These are phyloP conservation scores for Lichtheimia hyalospora DNA, from an alignment of 371 early-diverging fungal genomes.

Conservation along the genomic window DNA sequence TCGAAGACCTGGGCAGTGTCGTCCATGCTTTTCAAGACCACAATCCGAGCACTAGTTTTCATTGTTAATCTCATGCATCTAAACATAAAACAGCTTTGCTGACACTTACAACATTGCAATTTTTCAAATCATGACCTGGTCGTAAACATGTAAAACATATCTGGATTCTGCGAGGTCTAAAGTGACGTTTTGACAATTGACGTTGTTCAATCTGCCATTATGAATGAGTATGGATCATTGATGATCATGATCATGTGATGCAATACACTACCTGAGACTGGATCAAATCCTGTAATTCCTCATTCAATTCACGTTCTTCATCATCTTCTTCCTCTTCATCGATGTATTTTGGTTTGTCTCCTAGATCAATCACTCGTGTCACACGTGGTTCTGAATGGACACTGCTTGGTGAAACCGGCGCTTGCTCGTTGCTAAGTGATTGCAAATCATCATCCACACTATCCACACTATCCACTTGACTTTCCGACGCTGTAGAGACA, in stretches of 20 bases:
- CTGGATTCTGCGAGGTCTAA: neutral
- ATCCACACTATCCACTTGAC: neutral
- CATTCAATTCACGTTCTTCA: constrained; percentile 6
- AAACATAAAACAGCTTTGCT: neutral
- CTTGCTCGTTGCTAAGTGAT: neutral
- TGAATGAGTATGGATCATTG: no score
- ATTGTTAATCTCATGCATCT: neutral
- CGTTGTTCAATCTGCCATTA: neutral
- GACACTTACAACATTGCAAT: constrained; percentile 3
- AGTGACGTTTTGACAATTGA: neutral
- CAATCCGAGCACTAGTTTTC: constrained; percentile 5
- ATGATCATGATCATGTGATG: neutral
- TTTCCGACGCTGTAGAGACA: neutral
- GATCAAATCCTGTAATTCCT: constrained; percentile 3
- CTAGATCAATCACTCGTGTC: constrained; percentile 7
- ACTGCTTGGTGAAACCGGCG: neutral
- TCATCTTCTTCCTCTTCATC: constrained; percentile 7
- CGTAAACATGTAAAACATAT: neutral
- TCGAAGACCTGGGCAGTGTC: neutral
- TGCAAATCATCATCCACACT: neutral
- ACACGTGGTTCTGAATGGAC: neutral
- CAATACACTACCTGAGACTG: constrained; percentile 8
- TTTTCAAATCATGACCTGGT: constrained; percentile 1
- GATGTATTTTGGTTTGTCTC: constrained; percentile 1
- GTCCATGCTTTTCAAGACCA: neutral